Base-by-base conservation (phyloP, 179 eudicot species). In the Pouteria campechiana region DNA sequence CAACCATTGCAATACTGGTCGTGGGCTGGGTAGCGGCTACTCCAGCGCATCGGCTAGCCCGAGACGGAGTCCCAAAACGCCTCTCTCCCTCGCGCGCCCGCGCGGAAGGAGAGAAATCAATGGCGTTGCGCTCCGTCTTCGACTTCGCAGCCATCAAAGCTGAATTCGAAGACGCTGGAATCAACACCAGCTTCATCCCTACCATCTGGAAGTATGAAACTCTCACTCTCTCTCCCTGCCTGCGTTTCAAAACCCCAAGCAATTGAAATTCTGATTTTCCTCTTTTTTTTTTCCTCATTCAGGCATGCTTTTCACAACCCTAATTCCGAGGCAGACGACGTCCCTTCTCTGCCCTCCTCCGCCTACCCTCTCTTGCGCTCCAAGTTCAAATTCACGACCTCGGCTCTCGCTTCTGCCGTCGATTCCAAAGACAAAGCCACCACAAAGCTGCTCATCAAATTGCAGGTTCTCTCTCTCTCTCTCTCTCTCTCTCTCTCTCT, bases 391-490 rank as follows among this genome's bases (percentile, higher is more conserved):
- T 69, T 84, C 37, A 61, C 50, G 22, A 60, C 80, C 54, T 76
- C 98, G 2, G 60, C 64, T 12, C 54, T 86, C 41, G 64, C 79
- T 50, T 72, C 90, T 4, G 74, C 72, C 34, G 2, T 65, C 9
- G 52, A 90, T 21, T 90, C 98, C 11, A 52, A 39, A 8, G 98
- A 90, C 40, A 68, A 50, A n/a, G 89, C 79, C 58, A 90, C 98
- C 43, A 81, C 95, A 41, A 90, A 90, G 58, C 86, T 90, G 41
- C 93, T 90, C 50, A 64, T 90, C 38, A 72, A 76, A 51, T 74
- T 90, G 41, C 66, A 83, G 89, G 96, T 85, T 25, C 9, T 28
- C 15, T 47, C 10, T 38, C 37, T 23, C 25, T 23, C 31, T 25
- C 20, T 35, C 3, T 11, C 13, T n/a, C n/a, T n/a, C n/a, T n/a